Conservation (phyloP, 257 asterid species). For the Coffea canephora region DNA sequence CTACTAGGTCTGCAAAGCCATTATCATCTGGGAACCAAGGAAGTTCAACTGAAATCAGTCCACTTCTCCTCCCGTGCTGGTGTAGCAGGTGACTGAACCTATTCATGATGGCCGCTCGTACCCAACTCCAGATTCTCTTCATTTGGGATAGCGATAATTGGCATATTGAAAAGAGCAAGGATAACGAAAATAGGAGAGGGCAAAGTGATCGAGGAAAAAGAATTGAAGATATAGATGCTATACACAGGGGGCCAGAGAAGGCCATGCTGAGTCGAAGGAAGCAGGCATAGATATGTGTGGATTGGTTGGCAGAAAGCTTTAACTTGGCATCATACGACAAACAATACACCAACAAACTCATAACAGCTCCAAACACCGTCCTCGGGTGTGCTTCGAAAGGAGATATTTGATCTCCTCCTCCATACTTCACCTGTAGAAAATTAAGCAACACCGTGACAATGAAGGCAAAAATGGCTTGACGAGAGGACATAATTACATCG, state of each 20-base stretch:
- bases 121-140: constrained; percentile 2
- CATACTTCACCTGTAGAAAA: neutral
- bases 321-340: neutral
- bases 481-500: neutral
- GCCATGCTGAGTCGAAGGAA: neutral
- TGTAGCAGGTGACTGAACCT: neutral
- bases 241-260: neutral
- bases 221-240: neutral
- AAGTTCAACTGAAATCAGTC: neutral
- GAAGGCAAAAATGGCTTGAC: neutral
- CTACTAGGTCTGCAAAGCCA: neutral
- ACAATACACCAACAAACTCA: neutral
- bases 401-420: neutral
- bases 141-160: neutral
- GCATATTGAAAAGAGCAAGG: neutral
- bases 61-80: neutral
- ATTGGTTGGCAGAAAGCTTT: neutral
- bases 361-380: neutral
- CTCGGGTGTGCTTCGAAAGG: constrained; percentile 6
- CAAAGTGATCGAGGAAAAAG: neutral
- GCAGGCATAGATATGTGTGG: neutral
- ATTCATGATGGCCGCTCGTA: neutral
- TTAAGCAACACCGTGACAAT: neutral
- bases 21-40: neutral
- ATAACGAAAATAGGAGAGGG: neutral